Evolutionary conservation across 345 rosid species (phyloP), one percentile per base, ranked within the genome.

Genomic region (Raphanus raphanistrum): DNA sequence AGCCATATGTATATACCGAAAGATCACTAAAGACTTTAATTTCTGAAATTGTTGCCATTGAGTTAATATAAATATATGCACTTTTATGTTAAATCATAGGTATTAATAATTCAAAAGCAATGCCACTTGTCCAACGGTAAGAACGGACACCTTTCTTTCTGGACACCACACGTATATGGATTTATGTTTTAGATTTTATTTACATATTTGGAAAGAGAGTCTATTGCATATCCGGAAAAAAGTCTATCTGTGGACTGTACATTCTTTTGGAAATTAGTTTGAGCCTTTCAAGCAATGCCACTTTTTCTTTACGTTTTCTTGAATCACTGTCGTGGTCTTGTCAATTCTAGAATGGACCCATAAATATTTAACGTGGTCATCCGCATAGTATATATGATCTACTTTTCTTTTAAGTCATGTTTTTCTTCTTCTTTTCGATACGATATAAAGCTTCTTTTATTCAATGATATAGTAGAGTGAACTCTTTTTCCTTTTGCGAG

Each of bases 341-440:
- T 79, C 79, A 79, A 79, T 79, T 79, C 75, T 54, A 54, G 55
- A 52, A 68, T 79, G 82, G 79, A 79, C 79, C 82, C 82, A 79
- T 68, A 74, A 74, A 74, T 79, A 79, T 79, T 60, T 74, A 79
- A 79, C 78, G 78, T 79, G 70, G 79, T 63, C 71, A 74, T 41
- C 70, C 72, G 71, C 57, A 79, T 79, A 74, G 63, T 74, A 15
- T 59, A 61, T 63, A 73, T 54, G 79, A 79, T 79, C 66, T 74
- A 74, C 79, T 79, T 74, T 79, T 74, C 54, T 48, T 48, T 48
- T 48, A 48, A 43, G 50, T 43, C 54, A 48, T 48, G 54, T n/a
- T 48, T 38, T 48, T 48, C n/a, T 45, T n/a, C 63, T 32, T 60
- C 17, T 57, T 66, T 58, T 66, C 9, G 32, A 61, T 72, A 72